Percentiles rank a stretch among this genome's conserved stretches.
These are phyloP conservation scores for Ostreobium quekettii DNA, from an alignment of 139 green algal species.

Conservation along the genomic window DNA sequence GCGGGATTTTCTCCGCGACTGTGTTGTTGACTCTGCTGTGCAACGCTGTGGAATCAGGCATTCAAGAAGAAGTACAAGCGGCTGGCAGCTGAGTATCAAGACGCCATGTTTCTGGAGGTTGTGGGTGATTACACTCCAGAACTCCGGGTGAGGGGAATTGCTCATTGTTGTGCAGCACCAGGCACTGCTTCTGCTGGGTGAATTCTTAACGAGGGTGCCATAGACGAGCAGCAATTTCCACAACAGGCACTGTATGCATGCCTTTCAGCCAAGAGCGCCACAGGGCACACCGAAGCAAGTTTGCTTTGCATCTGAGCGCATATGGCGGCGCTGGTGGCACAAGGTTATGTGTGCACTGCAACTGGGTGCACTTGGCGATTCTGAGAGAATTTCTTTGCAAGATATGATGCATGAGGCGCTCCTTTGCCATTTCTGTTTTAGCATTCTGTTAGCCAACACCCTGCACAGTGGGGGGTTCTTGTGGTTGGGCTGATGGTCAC, in stretches of 20 bases:
- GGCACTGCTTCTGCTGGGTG: no score
- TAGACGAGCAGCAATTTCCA: no score
- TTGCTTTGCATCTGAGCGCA: no score
- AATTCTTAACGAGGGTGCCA: no score
- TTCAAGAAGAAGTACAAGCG: slow-evolving; percentile 12
- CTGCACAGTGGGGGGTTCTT: background rate
- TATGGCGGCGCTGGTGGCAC: background rate
- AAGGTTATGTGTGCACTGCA: background rate
- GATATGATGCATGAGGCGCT: background rate
- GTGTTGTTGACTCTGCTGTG: background rate
- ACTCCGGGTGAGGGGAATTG: background rate
- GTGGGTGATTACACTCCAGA: slow-evolving; percentile 6
- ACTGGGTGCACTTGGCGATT: background rate
- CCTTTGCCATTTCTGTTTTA: background rate
- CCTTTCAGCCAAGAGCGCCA: no score
- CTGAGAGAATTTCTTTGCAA: background rate
- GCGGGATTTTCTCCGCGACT: background rate
- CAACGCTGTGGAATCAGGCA: background rate
- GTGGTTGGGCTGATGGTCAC: background rate
- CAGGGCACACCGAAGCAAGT: no score
- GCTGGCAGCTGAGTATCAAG: slow-evolving; percentile 6
- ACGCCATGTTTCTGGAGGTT: slow-evolving; percentile 7
- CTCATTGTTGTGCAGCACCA: no score
- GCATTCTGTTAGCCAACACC: background rate
- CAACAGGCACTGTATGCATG: no score